These are phyloP conservation scores for Fusarium sp. DNA, from an alignment of 2,329 filamentous ascomycete genomes.

Conservation along the genomic window DNA sequence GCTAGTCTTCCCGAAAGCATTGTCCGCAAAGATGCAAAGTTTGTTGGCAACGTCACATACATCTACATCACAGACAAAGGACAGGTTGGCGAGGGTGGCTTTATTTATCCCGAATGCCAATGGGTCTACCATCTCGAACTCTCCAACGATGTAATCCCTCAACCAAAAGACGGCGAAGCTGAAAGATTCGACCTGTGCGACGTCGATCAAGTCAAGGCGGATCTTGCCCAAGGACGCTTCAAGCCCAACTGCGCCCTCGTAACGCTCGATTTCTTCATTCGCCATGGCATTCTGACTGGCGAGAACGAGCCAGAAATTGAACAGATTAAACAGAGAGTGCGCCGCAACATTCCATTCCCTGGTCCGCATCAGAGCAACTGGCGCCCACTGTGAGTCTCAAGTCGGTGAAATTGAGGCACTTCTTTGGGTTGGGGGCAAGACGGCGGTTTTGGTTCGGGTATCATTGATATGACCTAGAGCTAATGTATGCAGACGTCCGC, in stretches of 20 bases:
- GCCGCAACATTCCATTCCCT: slow-evolving; percentile 84
- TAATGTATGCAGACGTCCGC: slow-evolving; percentile 30
- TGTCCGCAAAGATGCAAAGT: slow-evolving; percentile 69
- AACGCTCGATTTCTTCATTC: slow-evolving; percentile 88
- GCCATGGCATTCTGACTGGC: slow-evolving; percentile 81
- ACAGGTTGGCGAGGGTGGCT: slow-evolving; percentile 82
- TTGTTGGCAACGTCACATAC: slow-evolving; percentile 83
- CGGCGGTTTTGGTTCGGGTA: slow-evolving; percentile 42
- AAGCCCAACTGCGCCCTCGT: slow-evolving; percentile 93
- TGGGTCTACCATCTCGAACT: slow-evolving; percentile 92
- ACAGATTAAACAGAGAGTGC: slow-evolving; percentile 80
- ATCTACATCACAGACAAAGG: slow-evolving; percentile 81
- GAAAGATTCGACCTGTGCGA: slow-evolving; percentile 83
- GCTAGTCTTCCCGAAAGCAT: slow-evolving; percentile 80
- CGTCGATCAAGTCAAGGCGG: slow-evolving; percentile 79
- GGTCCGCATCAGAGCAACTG: slow-evolving; percentile 66
- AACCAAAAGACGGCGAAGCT: slow-evolving; percentile 89
- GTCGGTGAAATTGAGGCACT: slow-evolving; percentile 6
- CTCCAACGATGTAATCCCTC: slow-evolving; percentile 73
- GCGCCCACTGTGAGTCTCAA: slow-evolving; percentile 34
- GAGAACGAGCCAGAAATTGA: slow-evolving; percentile 84
- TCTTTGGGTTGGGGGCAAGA: slow-evolving; percentile 18
- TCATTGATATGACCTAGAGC: slow-evolving; percentile 43
- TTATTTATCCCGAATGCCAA: slow-evolving; percentile 91
- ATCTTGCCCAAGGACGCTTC: slow-evolving; percentile 79